A percentile compares a stretch with the other conserved stretches of the same genome.
Evolutionary conservation across 208 protist genomes (phyloP).

Genomic region (Blastocrithidia nonstop): DNA sequence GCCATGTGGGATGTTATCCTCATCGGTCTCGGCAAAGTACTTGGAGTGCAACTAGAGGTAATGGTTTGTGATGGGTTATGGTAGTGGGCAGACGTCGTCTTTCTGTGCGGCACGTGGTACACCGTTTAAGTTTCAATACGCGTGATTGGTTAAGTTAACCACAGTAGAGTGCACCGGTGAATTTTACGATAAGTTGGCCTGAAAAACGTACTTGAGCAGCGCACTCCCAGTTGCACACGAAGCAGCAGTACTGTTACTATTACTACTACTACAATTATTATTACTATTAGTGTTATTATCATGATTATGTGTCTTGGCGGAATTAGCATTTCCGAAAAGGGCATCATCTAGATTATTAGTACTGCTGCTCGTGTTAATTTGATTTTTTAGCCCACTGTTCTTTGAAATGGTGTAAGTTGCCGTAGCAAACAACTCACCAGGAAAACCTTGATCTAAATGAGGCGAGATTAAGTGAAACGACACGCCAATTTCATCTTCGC

Average conservation of each 20-base stretch:
- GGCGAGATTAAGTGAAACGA: conserved; percentile 51
- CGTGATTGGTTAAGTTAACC: conserved; percentile 60
- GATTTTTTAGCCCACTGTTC: too few relatives aligned
- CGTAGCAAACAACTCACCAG: conserved; percentile 50
- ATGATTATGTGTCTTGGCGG: too few relatives aligned
- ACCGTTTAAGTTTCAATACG: conserved; percentile 76
- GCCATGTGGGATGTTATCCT: conserved; percentile 20
- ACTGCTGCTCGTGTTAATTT: too few relatives aligned
- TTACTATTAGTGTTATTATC: too few relatives aligned
- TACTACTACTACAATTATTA: too few relatives aligned
- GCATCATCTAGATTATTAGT: too few relatives aligned
- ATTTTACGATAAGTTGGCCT: conserved; percentile 28
- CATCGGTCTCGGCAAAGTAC: conserved; percentile 32
- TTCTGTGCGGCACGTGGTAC: conserved; percentile 12
- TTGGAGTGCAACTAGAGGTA: conserved; percentile 21
- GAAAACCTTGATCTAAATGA: conserved; percentile 69
- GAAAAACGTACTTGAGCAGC: conserved; percentile 34
- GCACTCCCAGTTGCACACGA: too few relatives aligned
- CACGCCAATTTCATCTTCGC: conserved; percentile 49
- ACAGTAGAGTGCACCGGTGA: conserved; percentile 49
- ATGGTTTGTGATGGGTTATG: conserved; percentile 35
- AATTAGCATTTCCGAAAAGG: too few relatives aligned
- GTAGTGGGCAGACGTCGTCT: conserved; percentile 8
- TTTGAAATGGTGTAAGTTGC: conserved; percentile 54
- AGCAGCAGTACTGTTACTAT: too few relatives aligned